phyloP scores from a whole-genome alignment of 306 rosid genomes.

The Cicer judaicum region DNA sequence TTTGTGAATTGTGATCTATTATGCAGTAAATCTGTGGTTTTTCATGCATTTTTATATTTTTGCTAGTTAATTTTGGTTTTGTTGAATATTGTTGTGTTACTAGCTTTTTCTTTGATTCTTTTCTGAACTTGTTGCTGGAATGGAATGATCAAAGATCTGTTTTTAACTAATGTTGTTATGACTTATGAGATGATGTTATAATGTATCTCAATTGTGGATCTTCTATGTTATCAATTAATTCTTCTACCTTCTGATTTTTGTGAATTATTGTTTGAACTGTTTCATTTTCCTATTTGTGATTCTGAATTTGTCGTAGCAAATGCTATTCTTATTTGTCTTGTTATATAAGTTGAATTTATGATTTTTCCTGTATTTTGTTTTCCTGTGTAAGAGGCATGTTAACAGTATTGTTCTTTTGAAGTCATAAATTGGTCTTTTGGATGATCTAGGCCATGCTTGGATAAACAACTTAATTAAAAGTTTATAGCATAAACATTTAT shows the following conservation, averaged over 20 bases:
- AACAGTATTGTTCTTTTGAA: neutral
- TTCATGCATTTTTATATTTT: conserved; percentile 13
- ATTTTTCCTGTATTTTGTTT: neutral
- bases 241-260: conserved; percentile 7
- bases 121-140: conserved; percentile 36
- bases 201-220: conserved; percentile 32
- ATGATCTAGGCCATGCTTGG: conserved; percentile 13
- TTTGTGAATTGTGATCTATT: conserved; percentile 27
- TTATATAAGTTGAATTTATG: too few relatives aligned
- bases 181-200: conserved; percentile 12
- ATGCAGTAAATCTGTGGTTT: neutral
- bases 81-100: conserved; percentile 5
- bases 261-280: too few relatives aligned
- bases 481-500: too few relatives aligned
- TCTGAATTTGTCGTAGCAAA: too few relatives aligned
- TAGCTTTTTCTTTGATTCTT: conserved; percentile 16
- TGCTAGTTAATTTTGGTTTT: conserved; percentile 39
- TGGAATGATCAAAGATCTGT: conserved; percentile 38
- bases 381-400: neutral
- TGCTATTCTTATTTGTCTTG: too few relatives aligned
- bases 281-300: too few relatives aligned
- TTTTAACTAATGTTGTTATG: conserved; percentile 1
- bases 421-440: conserved; percentile 24
- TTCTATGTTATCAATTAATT: conserved; percentile 25
- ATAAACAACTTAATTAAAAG: too few relatives aligned